These are phyloP conservation scores for Climacium dendroides DNA, from an alignment of 225 moss, liverwort and hornwort species.

Conservation along the genomic window DNA sequence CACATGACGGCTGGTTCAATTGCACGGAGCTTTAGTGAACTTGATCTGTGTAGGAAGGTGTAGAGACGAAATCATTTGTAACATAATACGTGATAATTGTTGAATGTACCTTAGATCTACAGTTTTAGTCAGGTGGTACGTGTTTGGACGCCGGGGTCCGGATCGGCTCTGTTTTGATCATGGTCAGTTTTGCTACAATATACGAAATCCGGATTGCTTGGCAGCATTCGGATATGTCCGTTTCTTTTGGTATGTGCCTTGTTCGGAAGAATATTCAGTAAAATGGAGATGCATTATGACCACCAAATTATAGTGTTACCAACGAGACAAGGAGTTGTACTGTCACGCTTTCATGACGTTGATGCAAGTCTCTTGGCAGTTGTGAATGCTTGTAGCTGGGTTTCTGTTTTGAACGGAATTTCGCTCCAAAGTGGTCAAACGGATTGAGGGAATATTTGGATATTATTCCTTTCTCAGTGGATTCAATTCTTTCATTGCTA, in stretches of 20 bases:
- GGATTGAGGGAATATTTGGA: background rate
- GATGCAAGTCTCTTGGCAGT: background rate
- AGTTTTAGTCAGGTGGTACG: background rate
- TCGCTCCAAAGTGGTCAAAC: background rate
- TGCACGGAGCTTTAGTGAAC: no score
- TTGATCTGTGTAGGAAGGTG: background rate
- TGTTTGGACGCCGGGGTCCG: background rate
- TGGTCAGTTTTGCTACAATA: background rate
- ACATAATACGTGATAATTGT: background rate
- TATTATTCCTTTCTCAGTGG: background rate
- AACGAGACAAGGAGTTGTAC: background rate
- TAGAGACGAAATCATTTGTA: slow-evolving; percentile 1
- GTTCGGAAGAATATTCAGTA: background rate
- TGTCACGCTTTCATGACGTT: background rate
- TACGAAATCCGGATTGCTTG: background rate
- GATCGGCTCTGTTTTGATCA: background rate
- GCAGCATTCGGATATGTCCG: background rate
- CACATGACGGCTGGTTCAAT: background rate
- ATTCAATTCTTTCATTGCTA: background rate
- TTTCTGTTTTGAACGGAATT: background rate
- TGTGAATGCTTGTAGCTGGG: background rate
- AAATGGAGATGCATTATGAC: no score
- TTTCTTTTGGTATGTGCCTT: background rate
- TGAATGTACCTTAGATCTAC: background rate
- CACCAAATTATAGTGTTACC: background rate